Evolutionary conservation across 163 green algal species (phyloP).

Genomic region (Chlamydomonas reinhardtii): DNA sequence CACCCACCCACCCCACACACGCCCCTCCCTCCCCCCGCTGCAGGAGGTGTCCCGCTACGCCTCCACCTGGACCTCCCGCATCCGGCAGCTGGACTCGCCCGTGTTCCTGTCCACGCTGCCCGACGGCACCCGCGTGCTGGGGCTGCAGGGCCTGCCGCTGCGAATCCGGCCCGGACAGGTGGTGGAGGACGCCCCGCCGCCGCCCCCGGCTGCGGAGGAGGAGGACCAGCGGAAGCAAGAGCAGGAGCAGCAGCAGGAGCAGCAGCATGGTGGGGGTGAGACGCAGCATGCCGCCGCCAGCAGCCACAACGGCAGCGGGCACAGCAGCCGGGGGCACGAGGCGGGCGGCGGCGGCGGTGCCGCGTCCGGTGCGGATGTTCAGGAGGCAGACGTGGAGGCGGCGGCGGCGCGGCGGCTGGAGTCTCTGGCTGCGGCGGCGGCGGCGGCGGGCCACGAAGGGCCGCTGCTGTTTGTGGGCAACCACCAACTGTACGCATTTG

Average conservation of each 20-base stretch:
- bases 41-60: conserved; percentile 45
- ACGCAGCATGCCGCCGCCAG: no score
- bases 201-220: no score
- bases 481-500: conserved; percentile 63
- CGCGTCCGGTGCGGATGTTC: neutral
- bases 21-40: no score
- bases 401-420: neutral
- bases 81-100: conserved; percentile 47
- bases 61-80: conserved; percentile 4
- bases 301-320: neutral
- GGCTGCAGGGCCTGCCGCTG: conserved; percentile 43
- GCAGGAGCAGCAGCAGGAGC: no score
- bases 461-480: conserved; percentile 71
- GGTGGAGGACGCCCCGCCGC: no score
- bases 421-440: no score
- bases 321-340: neutral
- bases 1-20: no score
- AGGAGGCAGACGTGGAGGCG: neutral
- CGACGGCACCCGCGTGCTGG: conserved; percentile 47
- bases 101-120: conserved; percentile 59
- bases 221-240: no score
- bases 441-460: neutral
- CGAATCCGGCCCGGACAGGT: neutral
- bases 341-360: neutral
- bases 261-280: no score